A percentile compares a stretch with the other conserved stretches of the same genome.
Evolutionary conservation across 129 eudicot genomes (phyloP).

Genomic region (Arctium lappa): DNA sequence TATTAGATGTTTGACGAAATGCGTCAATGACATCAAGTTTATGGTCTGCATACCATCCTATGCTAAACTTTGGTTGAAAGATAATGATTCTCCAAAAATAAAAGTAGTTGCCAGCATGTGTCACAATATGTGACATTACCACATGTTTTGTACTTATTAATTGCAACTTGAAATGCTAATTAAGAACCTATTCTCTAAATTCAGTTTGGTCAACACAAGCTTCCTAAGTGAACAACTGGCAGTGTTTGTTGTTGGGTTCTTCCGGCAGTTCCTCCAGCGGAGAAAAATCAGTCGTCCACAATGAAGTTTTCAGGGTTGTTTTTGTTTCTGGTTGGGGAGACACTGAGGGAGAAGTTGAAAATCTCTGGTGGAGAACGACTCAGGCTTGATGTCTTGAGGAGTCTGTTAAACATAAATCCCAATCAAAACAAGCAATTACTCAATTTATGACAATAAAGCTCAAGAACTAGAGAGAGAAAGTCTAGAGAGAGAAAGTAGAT

Average conservation of each 20-base stretch:
- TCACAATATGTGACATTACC: neutral
- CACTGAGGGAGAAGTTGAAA: conserved; percentile 45
- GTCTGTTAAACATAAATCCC: conserved; percentile 10
- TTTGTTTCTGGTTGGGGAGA: conserved; percentile 48
- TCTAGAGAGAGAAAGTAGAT: too few relatives aligned
- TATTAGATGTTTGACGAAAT: too few relatives aligned
- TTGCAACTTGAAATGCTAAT: neutral
- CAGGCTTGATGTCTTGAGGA: conserved; percentile 36
- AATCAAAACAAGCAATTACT: too few relatives aligned
- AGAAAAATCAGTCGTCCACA: neutral
- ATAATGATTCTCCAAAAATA: neutral
- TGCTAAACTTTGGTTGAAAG: neutral
- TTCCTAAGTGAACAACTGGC: neutral
- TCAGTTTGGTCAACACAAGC: neutral
- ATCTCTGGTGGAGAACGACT: conserved; percentile 28
- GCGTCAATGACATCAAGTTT: too few relatives aligned
- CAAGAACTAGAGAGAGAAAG: too few relatives aligned
- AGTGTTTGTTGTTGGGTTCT: conserved; percentile 23
- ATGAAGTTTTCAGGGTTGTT: conserved; percentile 40
- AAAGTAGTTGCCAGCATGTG: conserved; percentile 11
- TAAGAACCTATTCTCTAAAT: neutral
- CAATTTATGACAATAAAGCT: too few relatives aligned
- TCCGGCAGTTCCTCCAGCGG: conserved; percentile 45
- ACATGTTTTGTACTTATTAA: neutral
- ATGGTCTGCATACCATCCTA: neutral